Base-by-base conservation (phyloP, 352 stramenopile genomes). In the Aphanomyces stellatus region DNA sequence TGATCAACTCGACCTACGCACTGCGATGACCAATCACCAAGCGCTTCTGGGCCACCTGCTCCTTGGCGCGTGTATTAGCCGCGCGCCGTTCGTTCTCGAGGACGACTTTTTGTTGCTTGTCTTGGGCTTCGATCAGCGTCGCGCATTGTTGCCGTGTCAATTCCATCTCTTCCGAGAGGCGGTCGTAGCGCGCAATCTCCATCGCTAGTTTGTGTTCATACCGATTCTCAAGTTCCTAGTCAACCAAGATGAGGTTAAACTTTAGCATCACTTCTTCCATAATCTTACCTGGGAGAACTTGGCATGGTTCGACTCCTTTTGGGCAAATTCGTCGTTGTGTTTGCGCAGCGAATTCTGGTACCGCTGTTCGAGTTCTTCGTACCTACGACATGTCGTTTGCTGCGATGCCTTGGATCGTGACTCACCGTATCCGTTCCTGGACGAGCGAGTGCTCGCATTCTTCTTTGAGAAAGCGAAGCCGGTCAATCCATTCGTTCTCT, bases 141-240 rank as follows among this genome's bases (percentile, higher is more conserved):
- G 94, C 90, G 53, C 88, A 97, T 10, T 85, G 81, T 68, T 97
- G 90, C 2, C 93, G 81, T 1, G 93, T 91, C 40, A 90, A 76
- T 71, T 97, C 88, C 37, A 97, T 78, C 4, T 79, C 89, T 73
- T 97, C 90, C 0, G 85, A 91, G 0, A 97, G 70, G 4, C 81
- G 76, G 43, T 97, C 90, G 60, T 95, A 97, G 19, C 90, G 73
- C 53, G 82, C 71, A 24, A 97, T 76, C 63, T 97, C 90, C 46
- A 96, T 77, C 7, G 91, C 89, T 0, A 98, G 70, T 42, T 95
- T 94, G 24, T 90, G 82, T 62, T 98, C 90, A 69, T 97, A 98
- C 65, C 96, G 83, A 56, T 97, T 98, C 67, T 97, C 89, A 3
- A 96, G 77, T 49, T 97, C 89, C 67, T 95, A 80, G 0, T 79